Evolutionary conservation across 2,329 filamentous ascomycete genomes (phyloP).

Genomic region (Colletotrichum trifolii): DNA sequence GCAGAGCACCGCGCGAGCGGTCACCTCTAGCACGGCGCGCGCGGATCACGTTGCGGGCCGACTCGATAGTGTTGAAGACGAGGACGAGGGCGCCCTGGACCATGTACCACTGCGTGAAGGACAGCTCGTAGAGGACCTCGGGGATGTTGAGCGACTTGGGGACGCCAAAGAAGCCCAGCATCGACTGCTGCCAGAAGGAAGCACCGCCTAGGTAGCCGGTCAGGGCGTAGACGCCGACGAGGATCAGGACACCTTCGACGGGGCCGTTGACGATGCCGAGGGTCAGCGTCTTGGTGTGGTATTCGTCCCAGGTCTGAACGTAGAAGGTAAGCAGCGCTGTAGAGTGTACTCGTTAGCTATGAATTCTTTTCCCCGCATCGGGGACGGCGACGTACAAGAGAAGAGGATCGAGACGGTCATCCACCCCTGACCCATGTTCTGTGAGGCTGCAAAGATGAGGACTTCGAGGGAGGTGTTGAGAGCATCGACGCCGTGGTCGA

Average conservation of each 20-base stretch:
- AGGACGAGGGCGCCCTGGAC: slow-evolving; percentile 85
- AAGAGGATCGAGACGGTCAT: slow-evolving; percentile 86
- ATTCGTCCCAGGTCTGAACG: slow-evolving; percentile 99
- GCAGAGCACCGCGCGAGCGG: slow-evolving; percentile 77
- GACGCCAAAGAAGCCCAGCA: slow-evolving; percentile 79
- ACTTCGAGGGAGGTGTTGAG: slow-evolving; percentile 96
- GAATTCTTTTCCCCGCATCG: slow-evolving; percentile 1
- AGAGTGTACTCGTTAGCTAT: slow-evolving; percentile 19
- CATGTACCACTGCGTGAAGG: slow-evolving; percentile 94
- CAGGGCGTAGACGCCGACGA: slow-evolving; percentile 83
- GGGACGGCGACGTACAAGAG: slow-evolving; percentile 68
- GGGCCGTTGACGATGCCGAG: slow-evolving; percentile 93
- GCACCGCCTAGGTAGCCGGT: slow-evolving; percentile 89
- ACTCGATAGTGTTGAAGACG: slow-evolving; percentile 84
- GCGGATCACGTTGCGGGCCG: slow-evolving; percentile 84
- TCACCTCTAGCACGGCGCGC: slow-evolving; percentile 81
- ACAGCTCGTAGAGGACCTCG: slow-evolving; percentile 76
- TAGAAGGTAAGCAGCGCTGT: slow-evolving; percentile 93
- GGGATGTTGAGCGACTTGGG: slow-evolving; percentile 74
- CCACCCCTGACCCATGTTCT: slow-evolving; percentile 95
- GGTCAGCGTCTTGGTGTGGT: slow-evolving; percentile 95
- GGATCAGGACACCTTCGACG: slow-evolving; percentile 90
- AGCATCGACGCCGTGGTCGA: slow-evolving; percentile 97
- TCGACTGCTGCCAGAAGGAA: slow-evolving; percentile 91
- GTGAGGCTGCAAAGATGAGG: slow-evolving; percentile 88